Evolutionary conservation across 2,329 filamentous ascomycete genomes (phyloP).

Genomic region (Xylariaceae sp.): DNA sequence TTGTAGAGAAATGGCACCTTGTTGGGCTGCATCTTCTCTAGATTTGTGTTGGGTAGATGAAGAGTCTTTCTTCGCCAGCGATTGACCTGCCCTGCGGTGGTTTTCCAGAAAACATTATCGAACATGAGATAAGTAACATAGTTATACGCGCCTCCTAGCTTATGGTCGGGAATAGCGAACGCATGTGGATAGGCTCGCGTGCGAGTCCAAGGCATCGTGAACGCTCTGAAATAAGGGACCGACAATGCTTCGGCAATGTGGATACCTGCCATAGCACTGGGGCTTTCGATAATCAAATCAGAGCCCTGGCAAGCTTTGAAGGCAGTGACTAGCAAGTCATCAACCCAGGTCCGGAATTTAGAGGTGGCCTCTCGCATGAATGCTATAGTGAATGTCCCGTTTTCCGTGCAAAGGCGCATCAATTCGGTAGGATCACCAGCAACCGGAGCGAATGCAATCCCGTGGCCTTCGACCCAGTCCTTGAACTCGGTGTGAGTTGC

Average conservation of each 20-base stretch:
- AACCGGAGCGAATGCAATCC: slow-evolving; percentile 85
- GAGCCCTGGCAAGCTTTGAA: slow-evolving; percentile 81
- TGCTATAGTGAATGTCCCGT: slow-evolving; percentile 92
- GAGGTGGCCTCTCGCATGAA: slow-evolving; percentile 84
- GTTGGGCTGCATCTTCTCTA: slow-evolving; percentile 91
- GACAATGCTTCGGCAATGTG: slow-evolving; percentile 91
- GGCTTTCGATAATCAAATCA: slow-evolving; percentile 90
- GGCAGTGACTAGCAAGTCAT: slow-evolving; percentile 76
- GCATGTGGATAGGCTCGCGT: slow-evolving; percentile 95
- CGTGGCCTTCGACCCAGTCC: slow-evolving; percentile 84
- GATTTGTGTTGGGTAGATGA: slow-evolving; percentile 70
- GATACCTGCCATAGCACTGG: slow-evolving; percentile 94
- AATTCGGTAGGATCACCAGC: slow-evolving; percentile 90
- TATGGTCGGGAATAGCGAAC: slow-evolving; percentile 87
- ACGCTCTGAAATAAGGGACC: slow-evolving; percentile 95
- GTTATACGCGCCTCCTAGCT: slow-evolving; percentile 94
- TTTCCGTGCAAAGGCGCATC: slow-evolving; percentile 93
- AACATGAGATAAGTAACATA: slow-evolving; percentile 95
- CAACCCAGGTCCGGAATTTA: slow-evolving; percentile 92
- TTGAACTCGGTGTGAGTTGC: slow-evolving; percentile 91
- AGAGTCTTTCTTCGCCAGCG: slow-evolving; percentile 82
- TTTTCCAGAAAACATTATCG: slow-evolving; percentile 94
- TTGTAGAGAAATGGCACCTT: slow-evolving; percentile 99
- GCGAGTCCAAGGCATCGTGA: slow-evolving; percentile 98
- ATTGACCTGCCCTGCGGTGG: slow-evolving; percentile 87